phyloP scores from a whole-genome alignment of 441 rosid species.

The Theobroma grandiflorum region DNA sequence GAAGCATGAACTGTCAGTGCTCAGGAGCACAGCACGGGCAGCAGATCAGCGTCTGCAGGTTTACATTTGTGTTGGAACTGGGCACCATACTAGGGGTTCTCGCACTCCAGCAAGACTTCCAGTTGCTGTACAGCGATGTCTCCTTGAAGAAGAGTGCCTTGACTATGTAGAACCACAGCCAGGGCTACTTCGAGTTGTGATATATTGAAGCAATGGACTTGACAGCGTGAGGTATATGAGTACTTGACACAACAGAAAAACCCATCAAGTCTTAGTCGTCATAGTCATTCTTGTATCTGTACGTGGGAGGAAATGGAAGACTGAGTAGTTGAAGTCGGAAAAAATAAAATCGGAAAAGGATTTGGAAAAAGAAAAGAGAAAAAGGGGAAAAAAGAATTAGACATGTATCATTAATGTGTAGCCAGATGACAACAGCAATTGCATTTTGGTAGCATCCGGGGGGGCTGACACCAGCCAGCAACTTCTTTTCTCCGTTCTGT shows the following conservation, averaged over 20 bases:
- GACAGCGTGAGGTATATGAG: slow-evolving; percentile 43
- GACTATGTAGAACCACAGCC: slow-evolving; percentile 85
- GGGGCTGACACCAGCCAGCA: slow-evolving; percentile 26
- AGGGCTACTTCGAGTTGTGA: slow-evolving; percentile 84
- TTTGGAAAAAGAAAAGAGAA: background rate
- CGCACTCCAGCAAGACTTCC: slow-evolving; percentile 92
- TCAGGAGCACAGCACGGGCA: slow-evolving; percentile 74
- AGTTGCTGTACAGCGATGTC: slow-evolving; percentile 78
- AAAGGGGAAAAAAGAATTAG: slow-evolving; percentile 30
- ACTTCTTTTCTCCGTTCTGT: slow-evolving; percentile 37
- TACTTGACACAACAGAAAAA: slow-evolving; percentile 37
- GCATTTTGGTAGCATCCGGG: slow-evolving; percentile 48
- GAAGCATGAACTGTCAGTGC: slow-evolving; percentile 74
- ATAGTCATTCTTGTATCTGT: slow-evolving; percentile 60
- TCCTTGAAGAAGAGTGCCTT: slow-evolving; percentile 90
- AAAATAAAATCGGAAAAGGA: slow-evolving; percentile 18
- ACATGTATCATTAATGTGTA: slow-evolving; percentile 49
- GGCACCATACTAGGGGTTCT: slow-evolving; percentile 88
- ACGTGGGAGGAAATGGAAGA: slow-evolving; percentile 58
- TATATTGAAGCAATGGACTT: slow-evolving; percentile 54
- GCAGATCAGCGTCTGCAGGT: slow-evolving; percentile 83
- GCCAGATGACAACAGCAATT: slow-evolving; percentile 41
- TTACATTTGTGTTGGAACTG: slow-evolving; percentile 89
- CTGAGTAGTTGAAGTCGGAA: slow-evolving; percentile 38
- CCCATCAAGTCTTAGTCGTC: slow-evolving; percentile 41